Conservation (phyloP, 768 basidiomycete genomes). For the Hemileccinum impolitum region DNA sequence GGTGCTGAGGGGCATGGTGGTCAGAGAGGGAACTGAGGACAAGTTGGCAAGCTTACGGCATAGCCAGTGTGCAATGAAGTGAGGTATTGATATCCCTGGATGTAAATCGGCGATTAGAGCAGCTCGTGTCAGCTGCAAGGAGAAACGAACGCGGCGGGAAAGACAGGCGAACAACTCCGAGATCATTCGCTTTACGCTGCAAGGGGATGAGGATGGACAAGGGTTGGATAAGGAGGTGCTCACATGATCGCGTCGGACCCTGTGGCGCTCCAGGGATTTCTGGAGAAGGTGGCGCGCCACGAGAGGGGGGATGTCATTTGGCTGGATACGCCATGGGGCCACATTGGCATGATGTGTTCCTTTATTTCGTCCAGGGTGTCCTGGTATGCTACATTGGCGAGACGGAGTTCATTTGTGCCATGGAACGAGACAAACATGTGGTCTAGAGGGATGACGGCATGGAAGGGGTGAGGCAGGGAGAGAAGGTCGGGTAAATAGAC, state of each 20-base stretch:
- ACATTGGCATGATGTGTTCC: slow-evolving; percentile 54
- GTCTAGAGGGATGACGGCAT: slow-evolving; percentile 39
- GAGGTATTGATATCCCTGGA: slow-evolving; percentile 70
- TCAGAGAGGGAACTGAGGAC: slow-evolving; percentile 8
- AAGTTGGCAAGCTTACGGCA: slow-evolving; percentile 37
- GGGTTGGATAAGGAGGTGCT: slow-evolving; percentile 14
- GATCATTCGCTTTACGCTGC: slow-evolving; percentile 60
- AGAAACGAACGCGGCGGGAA: slow-evolving; percentile 48
- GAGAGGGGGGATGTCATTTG: slow-evolving; percentile 36
- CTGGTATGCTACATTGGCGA: slow-evolving; percentile 46
- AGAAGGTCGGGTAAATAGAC: slow-evolving; percentile 8
- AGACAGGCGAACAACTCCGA: slow-evolving; percentile 58
- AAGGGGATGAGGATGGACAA: slow-evolving; percentile 19
- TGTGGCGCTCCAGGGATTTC: slow-evolving; percentile 63
- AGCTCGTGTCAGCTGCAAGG: slow-evolving; percentile 3
- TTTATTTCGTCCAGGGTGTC: slow-evolving; percentile 58
- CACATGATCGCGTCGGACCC: slow-evolving; percentile 55
- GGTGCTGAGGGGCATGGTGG: slow-evolving; percentile 36
- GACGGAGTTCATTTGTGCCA: slow-evolving; percentile 58
- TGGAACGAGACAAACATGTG: slow-evolving; percentile 73
- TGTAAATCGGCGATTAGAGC: slow-evolving; percentile 10
- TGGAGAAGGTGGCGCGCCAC: slow-evolving; percentile 65
- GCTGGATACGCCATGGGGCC: slow-evolving; percentile 60
- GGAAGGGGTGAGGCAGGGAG: slow-evolving; percentile 23
- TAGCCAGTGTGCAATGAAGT: slow-evolving; percentile 58